Base-by-base conservation (phyloP, 2,329 filamentous ascomycete genomes). In the Ascosphaera apis region DNA sequence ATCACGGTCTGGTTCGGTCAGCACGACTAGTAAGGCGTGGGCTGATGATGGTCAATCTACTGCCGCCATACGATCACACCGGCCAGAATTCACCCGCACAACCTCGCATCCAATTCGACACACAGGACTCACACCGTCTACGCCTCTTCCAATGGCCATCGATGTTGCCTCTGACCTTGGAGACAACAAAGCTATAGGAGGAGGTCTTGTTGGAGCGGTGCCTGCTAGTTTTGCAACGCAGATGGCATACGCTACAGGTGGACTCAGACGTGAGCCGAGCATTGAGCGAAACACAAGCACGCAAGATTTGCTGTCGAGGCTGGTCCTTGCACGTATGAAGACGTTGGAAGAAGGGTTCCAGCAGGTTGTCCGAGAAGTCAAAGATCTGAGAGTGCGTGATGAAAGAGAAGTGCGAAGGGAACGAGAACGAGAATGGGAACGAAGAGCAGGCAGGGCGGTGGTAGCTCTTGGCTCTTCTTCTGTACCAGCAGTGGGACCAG, bases 271-370 rank as follows among this genome's bases (percentile, higher is more conserved):
- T 55, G 51, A 19, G 35, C 51, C 41, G 36, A 49, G 17, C 4
- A 32, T 33, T 8, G 9, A 8, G 4, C n/a, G 51, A 17, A 54
- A 56, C 9, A 58, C 58, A 17, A 60, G 61, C 62, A 63, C 69
- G 52, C 76, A 80, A 48, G 69, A 78, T 30, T 77, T 84, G 67
- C 73, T 77, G 48, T 68, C 75, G 44, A 69, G 81, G 38, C 66
- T 92, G 33, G 77, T 93, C 55, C 61, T 93, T 33, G 81, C 82
- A 6, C 66, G 82, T 23, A 93, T 93, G 82, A 88, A 88, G 52
- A 86, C 77, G 5, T 64, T 95, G 2, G 84, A 95, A 52, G 82
- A 91, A 54, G 77, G 83, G 11, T 86, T 95, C 52, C 68, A 77
- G 2, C 81, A 92, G 40, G 75, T 91, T n/a, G 69, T 83, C 38